Conservation (phyloP, 495 filamentous ascomycete species). For the Venustampulla echinocandica region DNA sequence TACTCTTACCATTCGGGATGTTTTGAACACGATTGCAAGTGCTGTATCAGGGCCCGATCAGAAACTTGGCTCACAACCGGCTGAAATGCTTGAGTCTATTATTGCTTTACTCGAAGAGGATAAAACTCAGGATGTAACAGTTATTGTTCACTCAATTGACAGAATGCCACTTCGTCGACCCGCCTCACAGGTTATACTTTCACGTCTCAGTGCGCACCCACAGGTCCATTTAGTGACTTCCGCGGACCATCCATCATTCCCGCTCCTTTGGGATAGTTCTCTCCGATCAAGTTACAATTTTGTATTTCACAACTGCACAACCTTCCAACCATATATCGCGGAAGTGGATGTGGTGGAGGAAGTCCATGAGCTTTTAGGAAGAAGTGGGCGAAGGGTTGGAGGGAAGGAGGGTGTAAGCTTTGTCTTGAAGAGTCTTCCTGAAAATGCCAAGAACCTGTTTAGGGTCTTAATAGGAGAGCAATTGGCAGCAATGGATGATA, state of each 20-base stretch:
- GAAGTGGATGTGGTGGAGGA: constrained; percentile 78
- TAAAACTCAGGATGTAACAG: constrained; percentile 42
- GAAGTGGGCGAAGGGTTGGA: constrained; percentile 70
- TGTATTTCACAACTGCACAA: constrained; percentile 89
- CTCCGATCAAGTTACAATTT: constrained; percentile 73
- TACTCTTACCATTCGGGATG: constrained; percentile 65
- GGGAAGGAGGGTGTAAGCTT: constrained; percentile 90
- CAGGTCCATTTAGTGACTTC: constrained; percentile 69
- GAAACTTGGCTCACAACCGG: constrained; percentile 34
- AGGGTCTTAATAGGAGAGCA: constrained; percentile 76
- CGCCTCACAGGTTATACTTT: constrained; percentile 60
- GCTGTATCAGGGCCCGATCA: constrained; percentile 51
- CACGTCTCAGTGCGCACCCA: constrained; percentile 66
- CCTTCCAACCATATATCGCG: constrained; percentile 60
- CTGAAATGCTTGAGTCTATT: constrained; percentile 57
- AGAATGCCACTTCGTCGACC: constrained; percentile 63
- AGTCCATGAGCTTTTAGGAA: constrained; percentile 76
- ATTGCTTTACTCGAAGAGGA: constrained; percentile 47
- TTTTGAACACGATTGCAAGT: constrained; percentile 64
- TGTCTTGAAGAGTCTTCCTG: constrained; percentile 79
- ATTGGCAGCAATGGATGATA: constrained; percentile 58
- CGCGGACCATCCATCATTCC: constrained; percentile 77
- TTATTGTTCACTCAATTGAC: constrained; percentile 84
- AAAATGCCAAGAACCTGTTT: constrained; percentile 84
- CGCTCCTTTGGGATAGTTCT: constrained; percentile 81